Percentiles rank a stretch among this genome's conserved stretches.
Conservation (phyloP, 176 grass and related monocot genomes). For the Paspalum notatum region DNA sequence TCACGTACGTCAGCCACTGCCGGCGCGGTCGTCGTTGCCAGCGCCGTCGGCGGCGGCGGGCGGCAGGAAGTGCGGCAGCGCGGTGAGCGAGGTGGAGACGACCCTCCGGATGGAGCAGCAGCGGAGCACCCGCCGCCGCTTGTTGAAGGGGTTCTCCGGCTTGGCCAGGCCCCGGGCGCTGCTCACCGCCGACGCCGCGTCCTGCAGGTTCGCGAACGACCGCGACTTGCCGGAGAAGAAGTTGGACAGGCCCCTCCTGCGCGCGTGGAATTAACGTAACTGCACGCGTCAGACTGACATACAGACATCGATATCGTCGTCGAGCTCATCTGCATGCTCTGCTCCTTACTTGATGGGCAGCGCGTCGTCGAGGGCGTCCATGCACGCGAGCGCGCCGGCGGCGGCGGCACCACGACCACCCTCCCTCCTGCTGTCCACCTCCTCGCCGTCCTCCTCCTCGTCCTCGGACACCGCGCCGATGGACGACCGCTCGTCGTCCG, state of each 20-base stretch:
- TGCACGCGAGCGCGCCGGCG: conserved; percentile 38
- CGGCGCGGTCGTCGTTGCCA: no score
- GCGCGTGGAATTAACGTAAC: no score
- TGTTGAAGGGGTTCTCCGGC: conserved; percentile 98
- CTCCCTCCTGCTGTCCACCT: conserved; percentile 39
- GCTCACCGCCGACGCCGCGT: conserved; percentile 41
- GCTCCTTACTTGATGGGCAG: conserved; percentile 81
- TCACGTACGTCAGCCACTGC: no score
- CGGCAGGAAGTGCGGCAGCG: conserved; percentile 40
- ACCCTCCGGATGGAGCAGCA: conserved; percentile 67
- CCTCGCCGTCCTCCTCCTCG: conserved; percentile 40
- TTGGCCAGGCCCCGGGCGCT: conserved; percentile 72
- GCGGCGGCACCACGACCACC: not conserved
- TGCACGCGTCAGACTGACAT: no score
- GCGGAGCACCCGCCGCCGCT: conserved; percentile 71
- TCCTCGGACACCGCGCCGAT: conserved; percentile 40
- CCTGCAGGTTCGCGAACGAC: conserved; percentile 86
- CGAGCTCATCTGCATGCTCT: no score
- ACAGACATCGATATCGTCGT: no score
- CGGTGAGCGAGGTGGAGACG: conserved; percentile 55
- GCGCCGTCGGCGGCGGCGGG: no score
- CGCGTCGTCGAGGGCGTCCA: conserved; percentile 74
- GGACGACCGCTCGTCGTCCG: conserved; percentile 44
- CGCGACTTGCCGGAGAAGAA: conserved; percentile 98
- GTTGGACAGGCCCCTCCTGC: conserved; percentile 91